A percentile compares a stretch with the other conserved stretches of the same genome.
phyloP scores from a whole-genome alignment of 805 yeast genomes.

The Wickerhamiella dianesei region DNA sequence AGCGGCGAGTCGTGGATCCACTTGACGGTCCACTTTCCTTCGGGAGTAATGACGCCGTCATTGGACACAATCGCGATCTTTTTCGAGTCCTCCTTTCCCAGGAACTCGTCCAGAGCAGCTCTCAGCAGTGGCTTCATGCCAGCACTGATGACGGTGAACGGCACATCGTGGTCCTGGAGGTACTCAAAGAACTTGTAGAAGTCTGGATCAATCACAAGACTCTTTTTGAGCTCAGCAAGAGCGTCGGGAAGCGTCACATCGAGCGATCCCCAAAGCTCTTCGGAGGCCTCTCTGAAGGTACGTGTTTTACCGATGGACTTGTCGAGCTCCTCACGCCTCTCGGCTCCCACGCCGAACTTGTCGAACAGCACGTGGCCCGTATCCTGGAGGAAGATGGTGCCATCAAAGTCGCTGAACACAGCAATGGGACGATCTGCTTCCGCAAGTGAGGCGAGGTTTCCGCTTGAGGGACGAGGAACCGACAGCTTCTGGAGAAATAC shows the following conservation, averaged over 20 bases:
- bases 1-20: constrained; percentile 33
- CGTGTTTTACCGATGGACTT: constrained; percentile 27
- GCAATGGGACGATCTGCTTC: constrained; percentile 20
- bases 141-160: constrained; percentile 32
- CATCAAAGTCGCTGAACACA: constrained; percentile 30
- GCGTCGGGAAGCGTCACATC: constrained; percentile 29
- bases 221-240: constrained; percentile 24
- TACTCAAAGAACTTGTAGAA: constrained; percentile 28
- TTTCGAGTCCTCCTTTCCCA: constrained; percentile 27
- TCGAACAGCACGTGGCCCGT: constrained; percentile 35
- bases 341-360: constrained; percentile 30
- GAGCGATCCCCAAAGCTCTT: constrained; percentile 32
- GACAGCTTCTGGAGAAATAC: constrained; percentile 14
- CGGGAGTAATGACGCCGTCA: constrained; percentile 27
- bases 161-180: constrained; percentile 27
- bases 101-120: constrained; percentile 29
- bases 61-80: constrained; percentile 31
- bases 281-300: constrained; percentile 31
- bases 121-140: constrained; percentile 32
- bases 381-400: constrained; percentile 33
- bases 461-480: constrained; percentile 20
- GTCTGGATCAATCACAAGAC: constrained; percentile 30
- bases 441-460: constrained; percentile 18
- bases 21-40: constrained; percentile 29
- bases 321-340: constrained; percentile 27